Evolutionary conservation across 192 early-diverging fungal genomes (phyloP).

Genomic region (Endogone sp.): DNA sequence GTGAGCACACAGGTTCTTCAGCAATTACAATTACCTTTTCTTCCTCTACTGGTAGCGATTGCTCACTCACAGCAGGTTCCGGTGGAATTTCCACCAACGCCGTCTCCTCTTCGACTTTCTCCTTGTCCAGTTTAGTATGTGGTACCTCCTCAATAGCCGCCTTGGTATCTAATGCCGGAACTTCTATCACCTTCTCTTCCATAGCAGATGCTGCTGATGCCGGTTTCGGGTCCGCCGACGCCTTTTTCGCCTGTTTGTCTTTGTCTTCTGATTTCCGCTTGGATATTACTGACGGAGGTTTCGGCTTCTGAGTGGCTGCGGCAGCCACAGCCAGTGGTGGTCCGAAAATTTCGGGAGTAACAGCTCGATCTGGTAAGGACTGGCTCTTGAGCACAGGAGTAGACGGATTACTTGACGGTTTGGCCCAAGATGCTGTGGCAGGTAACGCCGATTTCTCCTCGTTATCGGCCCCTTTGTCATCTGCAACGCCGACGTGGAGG

Average conservation of each 20-base stretch:
- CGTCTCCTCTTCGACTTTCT: neutral
- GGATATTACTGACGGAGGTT: slow-evolving; percentile 15
- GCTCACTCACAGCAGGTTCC: slow-evolving; percentile 1
- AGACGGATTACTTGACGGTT: slow-evolving; percentile 25
- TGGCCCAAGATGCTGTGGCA: slow-evolving; percentile 58
- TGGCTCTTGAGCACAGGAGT: slow-evolving; percentile 23
- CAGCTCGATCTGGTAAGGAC: slow-evolving; percentile 22
- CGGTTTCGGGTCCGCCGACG: neutral
- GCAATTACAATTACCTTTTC: slow-evolving; percentile 16
- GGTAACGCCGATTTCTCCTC: slow-evolving; percentile 48
- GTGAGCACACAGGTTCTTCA: slow-evolving; percentile 12
- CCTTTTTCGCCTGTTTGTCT: neutral
- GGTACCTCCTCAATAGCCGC: neutral
- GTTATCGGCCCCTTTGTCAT: slow-evolving; percentile 22
- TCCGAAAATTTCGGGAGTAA: slow-evolving; percentile 33
- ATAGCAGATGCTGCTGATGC: neutral
- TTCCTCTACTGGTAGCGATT: slow-evolving; percentile 18
- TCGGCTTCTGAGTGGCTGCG: slow-evolving; percentile 33
- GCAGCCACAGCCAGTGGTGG: slow-evolving; percentile 30
- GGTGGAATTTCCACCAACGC: slow-evolving; percentile 16
- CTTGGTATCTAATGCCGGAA: neutral
- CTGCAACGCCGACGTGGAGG: slow-evolving; percentile 26
- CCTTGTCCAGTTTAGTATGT: neutral
- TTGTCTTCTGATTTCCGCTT: slow-evolving; percentile 22
- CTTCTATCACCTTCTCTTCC: neutral